A percentile compares a stretch with the other conserved stretches of the same genome.
phyloP scores from a whole-genome alignment of 768 basidiomycete species.

The Leccinum arenicola region DNA sequence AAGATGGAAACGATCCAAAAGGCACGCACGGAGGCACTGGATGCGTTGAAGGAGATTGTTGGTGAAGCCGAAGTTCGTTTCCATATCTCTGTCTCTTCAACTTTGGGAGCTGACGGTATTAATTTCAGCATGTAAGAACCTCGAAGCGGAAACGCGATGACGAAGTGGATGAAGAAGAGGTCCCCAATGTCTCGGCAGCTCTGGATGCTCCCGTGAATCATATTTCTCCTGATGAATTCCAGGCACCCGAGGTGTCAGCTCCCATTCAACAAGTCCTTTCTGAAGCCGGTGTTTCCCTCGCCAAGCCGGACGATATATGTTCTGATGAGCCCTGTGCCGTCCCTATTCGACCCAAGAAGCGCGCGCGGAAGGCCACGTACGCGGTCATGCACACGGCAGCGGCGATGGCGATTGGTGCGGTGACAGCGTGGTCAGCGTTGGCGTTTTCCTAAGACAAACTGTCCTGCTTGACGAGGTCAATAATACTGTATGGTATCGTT shows the following conservation, averaged over 20 bases:
- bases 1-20: constrained; percentile 44
- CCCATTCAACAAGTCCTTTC: constrained; percentile 1
- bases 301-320: background rate
- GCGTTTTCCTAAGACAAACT: constrained; percentile 48
- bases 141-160: constrained; percentile 65
- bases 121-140: constrained; percentile 32
- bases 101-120: constrained; percentile 25
- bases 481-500: background rate
- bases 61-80: constrained; percentile 32
- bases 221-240: background rate
- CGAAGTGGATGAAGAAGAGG: constrained; percentile 32
- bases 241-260: background rate
- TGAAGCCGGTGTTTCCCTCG: background rate
- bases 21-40: constrained; percentile 39
- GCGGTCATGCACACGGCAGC: constrained; percentile 57
- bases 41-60: constrained; percentile 34
- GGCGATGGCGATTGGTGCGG: constrained; percentile 63
- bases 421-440: constrained; percentile 70
- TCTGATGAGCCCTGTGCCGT: background rate
- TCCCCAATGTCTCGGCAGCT: background rate
- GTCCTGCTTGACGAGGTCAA: background rate
- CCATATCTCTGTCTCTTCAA: constrained; percentile 9
- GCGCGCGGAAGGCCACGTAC: constrained; percentile 38
- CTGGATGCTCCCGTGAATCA: background rate
- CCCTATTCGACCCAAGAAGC: constrained; percentile 38